phyloP scores from a whole-genome alignment of 495 filamentous ascomycete species.

The Hypoxylon fuscum region DNA sequence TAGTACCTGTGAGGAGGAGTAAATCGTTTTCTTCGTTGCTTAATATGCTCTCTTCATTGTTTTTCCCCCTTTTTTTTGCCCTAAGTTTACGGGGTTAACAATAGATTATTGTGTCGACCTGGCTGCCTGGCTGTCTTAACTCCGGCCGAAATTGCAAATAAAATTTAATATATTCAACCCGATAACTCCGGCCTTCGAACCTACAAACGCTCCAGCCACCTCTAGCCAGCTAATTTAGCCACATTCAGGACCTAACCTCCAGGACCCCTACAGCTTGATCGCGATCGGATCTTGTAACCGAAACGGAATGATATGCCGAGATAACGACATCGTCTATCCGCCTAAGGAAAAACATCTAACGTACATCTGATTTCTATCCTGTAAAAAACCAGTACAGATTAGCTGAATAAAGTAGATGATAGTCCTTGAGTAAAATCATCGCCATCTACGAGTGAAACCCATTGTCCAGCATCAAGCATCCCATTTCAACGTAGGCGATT shows the following conservation, averaged over 20 bases:
- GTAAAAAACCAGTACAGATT: not conserved
- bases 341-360: not conserved
- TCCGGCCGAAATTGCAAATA: no score
- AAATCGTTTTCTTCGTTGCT: no score
- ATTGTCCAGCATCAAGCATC: not conserved
- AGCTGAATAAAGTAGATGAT: not conserved
- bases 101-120: no score
- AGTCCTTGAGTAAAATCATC: not conserved
- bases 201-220: not conserved
- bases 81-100: no score
- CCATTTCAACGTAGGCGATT: not conserved
- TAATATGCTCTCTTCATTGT: no score
- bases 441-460: not conserved
- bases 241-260: not conserved
- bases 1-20: no score
- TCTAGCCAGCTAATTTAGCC: not conserved
- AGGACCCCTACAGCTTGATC: slow-evolving; percentile 15
- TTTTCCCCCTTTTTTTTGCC: no score
- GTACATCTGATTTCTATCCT: not conserved
- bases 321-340: not conserved
- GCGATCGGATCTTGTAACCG: slow-evolving; percentile 21
- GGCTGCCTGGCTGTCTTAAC: no score
- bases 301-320: slow-evolving; percentile 9
- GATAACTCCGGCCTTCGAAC: no score
- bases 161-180: no score